phyloP scores from a whole-genome alignment of 2,329 filamentous ascomycete species.

The Aureobasidium leucospermi region DNA sequence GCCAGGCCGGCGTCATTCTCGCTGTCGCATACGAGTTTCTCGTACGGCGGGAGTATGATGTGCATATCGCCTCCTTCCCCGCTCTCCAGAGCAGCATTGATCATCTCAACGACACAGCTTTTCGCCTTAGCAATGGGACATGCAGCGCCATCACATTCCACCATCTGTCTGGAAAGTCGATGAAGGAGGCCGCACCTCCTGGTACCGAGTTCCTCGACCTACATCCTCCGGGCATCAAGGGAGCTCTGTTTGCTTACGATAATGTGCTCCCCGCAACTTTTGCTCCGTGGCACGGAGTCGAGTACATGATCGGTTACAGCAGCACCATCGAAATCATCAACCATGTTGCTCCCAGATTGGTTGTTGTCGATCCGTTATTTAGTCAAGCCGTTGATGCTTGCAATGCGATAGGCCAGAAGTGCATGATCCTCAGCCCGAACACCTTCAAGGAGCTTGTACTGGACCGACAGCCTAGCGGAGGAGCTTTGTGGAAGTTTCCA shows the following conservation, averaged over 20 bases:
- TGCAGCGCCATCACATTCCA: background rate
- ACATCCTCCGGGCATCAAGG: background rate
- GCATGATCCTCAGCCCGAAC: background rate
- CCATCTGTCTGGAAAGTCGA: background rate
- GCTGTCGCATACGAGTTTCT: background rate
- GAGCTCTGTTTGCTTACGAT: background rate
- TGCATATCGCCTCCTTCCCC: background rate
- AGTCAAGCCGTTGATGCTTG: slow-evolving; percentile 2
- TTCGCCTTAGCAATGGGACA: background rate
- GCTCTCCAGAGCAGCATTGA: background rate
- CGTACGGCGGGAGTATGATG: background rate
- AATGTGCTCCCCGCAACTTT: background rate
- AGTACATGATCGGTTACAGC: slow-evolving; percentile 5
- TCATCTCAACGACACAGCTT: background rate
- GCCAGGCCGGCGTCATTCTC: background rate
- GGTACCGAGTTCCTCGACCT: background rate
- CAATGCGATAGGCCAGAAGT: background rate
- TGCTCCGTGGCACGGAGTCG: background rate
- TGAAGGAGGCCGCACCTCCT: background rate
- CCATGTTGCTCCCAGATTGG: background rate
- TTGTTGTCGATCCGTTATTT: background rate
- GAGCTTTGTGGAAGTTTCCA: slow-evolving; percentile 5
- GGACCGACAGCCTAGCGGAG: background rate
- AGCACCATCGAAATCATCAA: background rate
- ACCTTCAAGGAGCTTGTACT: background rate